These are phyloP conservation scores for Pseudocercospora vitis DNA, from an alignment of 2,329 filamentous ascomycete genomes.

Conservation along the genomic window DNA sequence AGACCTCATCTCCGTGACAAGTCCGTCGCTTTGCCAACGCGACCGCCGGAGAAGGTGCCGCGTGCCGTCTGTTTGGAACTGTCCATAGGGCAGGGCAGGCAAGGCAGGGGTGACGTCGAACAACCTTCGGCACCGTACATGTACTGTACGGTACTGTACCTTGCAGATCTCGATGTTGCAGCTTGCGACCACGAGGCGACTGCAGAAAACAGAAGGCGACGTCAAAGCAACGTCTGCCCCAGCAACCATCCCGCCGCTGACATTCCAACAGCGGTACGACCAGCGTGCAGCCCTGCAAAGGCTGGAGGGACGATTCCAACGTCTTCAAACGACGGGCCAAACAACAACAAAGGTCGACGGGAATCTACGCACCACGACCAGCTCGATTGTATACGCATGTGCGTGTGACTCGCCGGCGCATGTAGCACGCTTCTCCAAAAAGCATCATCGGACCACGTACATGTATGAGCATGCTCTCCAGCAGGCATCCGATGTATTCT, in stretches of 20 bases:
- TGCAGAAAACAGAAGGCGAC: not conserved
- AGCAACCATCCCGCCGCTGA: not conserved
- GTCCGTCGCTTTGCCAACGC: not conserved
- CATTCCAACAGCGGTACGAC: not conserved
- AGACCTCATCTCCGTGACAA: not conserved
- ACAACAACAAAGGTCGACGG: conserved; percentile 2
- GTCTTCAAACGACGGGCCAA: conserved; percentile 1
- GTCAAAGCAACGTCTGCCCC: not conserved
- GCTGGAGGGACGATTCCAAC: not conserved
- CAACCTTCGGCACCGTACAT: conserved; percentile 14
- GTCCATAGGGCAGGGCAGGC: not conserved
- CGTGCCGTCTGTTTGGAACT: not conserved
- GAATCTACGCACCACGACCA: not conserved
- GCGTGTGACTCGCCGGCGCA: not conserved
- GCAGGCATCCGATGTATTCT: conserved; percentile 2
- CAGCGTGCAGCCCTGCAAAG: not conserved
- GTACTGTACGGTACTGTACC: too few relatives aligned
- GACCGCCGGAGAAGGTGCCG: not conserved
- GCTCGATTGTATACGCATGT: conserved; percentile 1
- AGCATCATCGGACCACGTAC: not conserved
- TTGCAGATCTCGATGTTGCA: conserved; percentile 7
- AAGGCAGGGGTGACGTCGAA: not conserved
- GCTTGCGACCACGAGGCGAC: not conserved
- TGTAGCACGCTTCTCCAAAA: not conserved
- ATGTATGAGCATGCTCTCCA: conserved; percentile 2